A percentile compares a stretch with the other conserved stretches of the same genome.
These are phyloP conservation scores for Lizanozyma gosingica DNA, from an alignment of 1,139 yeast species.

Conservation along the genomic window DNA sequence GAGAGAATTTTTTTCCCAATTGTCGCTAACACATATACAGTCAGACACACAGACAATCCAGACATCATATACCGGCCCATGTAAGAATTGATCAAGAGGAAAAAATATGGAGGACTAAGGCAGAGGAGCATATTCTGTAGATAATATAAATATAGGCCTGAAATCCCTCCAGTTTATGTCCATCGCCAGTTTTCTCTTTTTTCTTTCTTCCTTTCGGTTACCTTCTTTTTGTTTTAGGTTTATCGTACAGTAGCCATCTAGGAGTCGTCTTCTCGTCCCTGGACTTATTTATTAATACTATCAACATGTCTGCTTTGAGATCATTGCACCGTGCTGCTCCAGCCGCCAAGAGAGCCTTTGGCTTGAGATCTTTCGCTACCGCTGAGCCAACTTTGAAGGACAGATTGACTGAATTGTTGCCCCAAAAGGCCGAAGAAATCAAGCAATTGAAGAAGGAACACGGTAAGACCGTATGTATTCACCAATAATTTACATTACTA, in stretches of 20 bases:
- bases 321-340: background rate
- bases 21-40: too few relatives aligned
- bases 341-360: background rate
- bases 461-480: conserved; percentile 65
- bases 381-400: conserved; percentile 58
- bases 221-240: background rate
- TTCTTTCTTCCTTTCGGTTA: background rate
- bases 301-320: background rate
- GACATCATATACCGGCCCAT: background rate
- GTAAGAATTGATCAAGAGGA: too few relatives aligned
- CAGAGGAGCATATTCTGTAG: too few relatives aligned
- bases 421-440: conserved; percentile 86
- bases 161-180: background rate
- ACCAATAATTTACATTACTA: too few relatives aligned
- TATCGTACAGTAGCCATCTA: background rate
- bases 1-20: background rate
- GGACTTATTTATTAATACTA: conserved; percentile 5
- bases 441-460: conserved; percentile 82
- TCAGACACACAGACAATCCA: too few relatives aligned
- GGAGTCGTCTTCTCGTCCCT: conserved; percentile 3
- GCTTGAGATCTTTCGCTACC: background rate
- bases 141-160: background rate
- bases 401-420: conserved; percentile 87
- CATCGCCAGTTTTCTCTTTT: background rate
- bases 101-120: too few relatives aligned